These are phyloP conservation scores for Fonticula alba DNA, from an alignment of 78 protist species.

Conservation along the genomic window DNA sequence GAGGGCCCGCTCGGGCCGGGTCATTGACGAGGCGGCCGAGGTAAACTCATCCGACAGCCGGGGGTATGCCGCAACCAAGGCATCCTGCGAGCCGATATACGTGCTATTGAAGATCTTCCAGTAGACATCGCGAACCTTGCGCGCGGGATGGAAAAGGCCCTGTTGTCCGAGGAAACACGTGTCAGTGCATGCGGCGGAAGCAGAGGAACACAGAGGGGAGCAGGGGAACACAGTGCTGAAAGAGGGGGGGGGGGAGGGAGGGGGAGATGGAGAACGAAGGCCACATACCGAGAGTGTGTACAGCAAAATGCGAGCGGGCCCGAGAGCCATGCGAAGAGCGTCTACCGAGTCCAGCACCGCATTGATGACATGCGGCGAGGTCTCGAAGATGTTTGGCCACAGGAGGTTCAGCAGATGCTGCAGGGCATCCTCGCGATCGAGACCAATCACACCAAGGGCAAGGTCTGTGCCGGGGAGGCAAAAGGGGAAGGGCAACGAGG, in stretches of 20 bases:
- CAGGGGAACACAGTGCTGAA: background rate
- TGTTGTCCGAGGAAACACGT: background rate
- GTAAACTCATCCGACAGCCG: conserved; percentile 35
- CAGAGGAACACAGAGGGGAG: background rate
- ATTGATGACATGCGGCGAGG: conserved; percentile 91
- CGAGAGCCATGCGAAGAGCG: conserved; percentile 77
- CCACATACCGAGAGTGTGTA: conserved; percentile 52
- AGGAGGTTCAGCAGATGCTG: conserved; percentile 86
- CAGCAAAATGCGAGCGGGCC: conserved; percentile 65
- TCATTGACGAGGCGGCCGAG: no score
- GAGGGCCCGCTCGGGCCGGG: no score
- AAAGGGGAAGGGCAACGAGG: no score
- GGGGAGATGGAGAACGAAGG: background rate
- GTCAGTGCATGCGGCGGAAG: background rate
- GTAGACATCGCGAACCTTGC: conserved; percentile 87
- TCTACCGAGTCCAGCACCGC: conserved; percentile 93
- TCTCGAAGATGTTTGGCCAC: conserved; percentile 98
- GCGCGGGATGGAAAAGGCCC: conserved; percentile 84
- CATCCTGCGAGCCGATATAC: conserved; percentile 56
- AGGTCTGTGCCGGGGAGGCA: conserved; percentile 35
- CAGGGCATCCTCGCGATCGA: conserved; percentile 87
- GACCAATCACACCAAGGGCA: conserved; percentile 66
- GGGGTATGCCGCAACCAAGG: conserved; percentile 51
- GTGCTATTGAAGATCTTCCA: conserved; percentile 92
- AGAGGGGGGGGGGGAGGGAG: background rate